Evolutionary conservation across 2,329 filamentous ascomycete genomes (phyloP), one percentile per base, ranked within the genome.

Genomic region (Huntiella omanensis): DNA sequence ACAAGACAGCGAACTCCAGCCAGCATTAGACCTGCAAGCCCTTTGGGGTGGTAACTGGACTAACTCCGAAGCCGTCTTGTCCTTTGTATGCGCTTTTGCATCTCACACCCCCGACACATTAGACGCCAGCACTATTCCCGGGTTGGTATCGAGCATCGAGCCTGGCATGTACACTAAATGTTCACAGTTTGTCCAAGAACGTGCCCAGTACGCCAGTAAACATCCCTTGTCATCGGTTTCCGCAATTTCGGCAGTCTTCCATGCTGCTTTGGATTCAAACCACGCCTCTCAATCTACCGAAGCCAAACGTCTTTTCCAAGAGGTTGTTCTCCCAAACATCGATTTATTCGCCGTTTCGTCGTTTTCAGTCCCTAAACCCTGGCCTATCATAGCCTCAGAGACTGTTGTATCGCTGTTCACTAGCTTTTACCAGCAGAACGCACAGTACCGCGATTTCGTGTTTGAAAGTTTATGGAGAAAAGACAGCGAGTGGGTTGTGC

Each of bases 1-100:
- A 2, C 64, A 65, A 45, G 67, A 71, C n/a, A 62, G 66, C 7
- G 66, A 73, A 41, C 64, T 71, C 12, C 66, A 66, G 19, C 51
- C 60, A 3, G 58, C 55, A 17, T 77, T 96, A 54, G 84, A 95
- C 57, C 80, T 98, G 39, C 86, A 95, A 59, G 72, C 71, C 35
- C 67, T 98, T 16, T 96, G 91, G 87, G 87, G 87, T 49, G 87
- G 87, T 55, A 68, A 75, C 51, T 98, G 92, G 88, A 76, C 80
- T 51, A 75, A 92, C 53, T 74, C 81, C 11, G 78, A 93, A 51
- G 84, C 91, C 0, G 88, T 96, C 53, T 66, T 98, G 33, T 92
- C 87, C n/a, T 95, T 96, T 58, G 75, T 96, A 46, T 80, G 81
- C 52, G 86, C 86, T 13, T 95, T 88, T 58, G 70, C 88, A 16